These are phyloP conservation scores for Physcomitrium patens DNA, from an alignment of 225 moss, liverwort and hornwort species.

Conservation along the genomic window DNA sequence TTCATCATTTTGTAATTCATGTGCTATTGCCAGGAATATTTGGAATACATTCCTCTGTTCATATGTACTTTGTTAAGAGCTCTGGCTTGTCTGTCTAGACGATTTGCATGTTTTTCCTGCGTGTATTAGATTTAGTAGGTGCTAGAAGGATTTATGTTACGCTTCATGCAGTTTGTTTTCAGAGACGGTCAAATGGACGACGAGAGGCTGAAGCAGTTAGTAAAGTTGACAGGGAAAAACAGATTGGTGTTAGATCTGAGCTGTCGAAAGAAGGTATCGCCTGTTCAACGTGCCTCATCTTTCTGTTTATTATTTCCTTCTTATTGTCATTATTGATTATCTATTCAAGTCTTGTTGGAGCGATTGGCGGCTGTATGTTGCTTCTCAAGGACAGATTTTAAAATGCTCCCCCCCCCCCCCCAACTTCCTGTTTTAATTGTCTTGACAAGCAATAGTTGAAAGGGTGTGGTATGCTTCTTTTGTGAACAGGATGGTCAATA, in stretches of 20 bases:
- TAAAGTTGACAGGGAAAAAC: constrained; percentile 66
- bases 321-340: not conserved
- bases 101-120: not conserved
- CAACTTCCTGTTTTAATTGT: not conserved
- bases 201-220: constrained; percentile 69
- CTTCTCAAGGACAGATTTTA: constrained; percentile 3
- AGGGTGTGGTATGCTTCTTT: constrained; percentile 27
- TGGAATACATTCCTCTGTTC: constrained; percentile 14
- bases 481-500: constrained; percentile 82
- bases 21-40: constrained; percentile 3
- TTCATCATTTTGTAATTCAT: constrained; percentile 15
- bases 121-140: not conserved
- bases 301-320: not conserved
- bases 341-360: constrained; percentile 1
- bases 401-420: not conserved
- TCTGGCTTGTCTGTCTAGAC: constrained; percentile 2
- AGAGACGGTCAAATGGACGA: constrained; percentile 83
- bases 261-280: constrained; percentile 76
- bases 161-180: constrained; percentile 82
- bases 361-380: not conserved
- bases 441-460: constrained; percentile 5
- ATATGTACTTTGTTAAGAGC: constrained; percentile 1
- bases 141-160: constrained; percentile 12
- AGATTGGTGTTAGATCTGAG: constrained; percentile 93
- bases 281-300: not conserved